Base-by-base conservation (phyloP, 2,329 filamentous ascomycete species). In the Lachnellula occidentalis region DNA sequence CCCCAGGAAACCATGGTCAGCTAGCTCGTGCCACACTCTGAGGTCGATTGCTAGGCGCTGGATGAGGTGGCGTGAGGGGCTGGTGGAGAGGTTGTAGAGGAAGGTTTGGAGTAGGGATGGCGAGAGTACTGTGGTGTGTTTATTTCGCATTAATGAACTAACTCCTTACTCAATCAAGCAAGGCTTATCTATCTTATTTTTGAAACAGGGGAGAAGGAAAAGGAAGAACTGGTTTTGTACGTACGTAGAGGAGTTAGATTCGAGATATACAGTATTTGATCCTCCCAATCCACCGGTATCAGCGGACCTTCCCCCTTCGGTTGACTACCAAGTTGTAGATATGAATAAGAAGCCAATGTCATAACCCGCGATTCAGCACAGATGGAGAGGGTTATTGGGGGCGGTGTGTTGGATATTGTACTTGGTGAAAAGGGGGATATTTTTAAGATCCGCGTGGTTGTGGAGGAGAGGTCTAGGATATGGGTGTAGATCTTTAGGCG, bases 401-500 rank as follows among this genome's bases (percentile, higher is more conserved):
- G 58, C 21, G 63, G 50, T 0, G 56, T 61, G 50, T 59, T 62
- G 36, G 62, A 56, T 7, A 61, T 51, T 64, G 65, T 39, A 21
- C 51, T 56, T 1, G 59, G 55, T 12, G 58, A 57, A 52, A 59
- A 64, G 47, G 51, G 27, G 27, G 27, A 54, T 41, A 66, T 60
- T 45, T 64, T 61, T 11, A 66, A 53, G 24, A 66, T 65, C 2
- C 58, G 60, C 9, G 54, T 12, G 48, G 45, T 36, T 31, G 27
- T 9, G 27, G 27, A 31, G 49, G n/a, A 17, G 46, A 47, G 15
- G 48, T 43, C 41, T 11, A 56, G 55, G 11, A 61, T 58, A 8
- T 52, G 50, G 5, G 49, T 48, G 55, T 62, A 64, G 42, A 65
- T 65, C 41, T 63, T 58, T 19, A 66, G 58, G 22, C 62, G 60